phyloP scores from a whole-genome alignment of 352 stramenopile genomes.

The Phytophthora kernoviae region DNA sequence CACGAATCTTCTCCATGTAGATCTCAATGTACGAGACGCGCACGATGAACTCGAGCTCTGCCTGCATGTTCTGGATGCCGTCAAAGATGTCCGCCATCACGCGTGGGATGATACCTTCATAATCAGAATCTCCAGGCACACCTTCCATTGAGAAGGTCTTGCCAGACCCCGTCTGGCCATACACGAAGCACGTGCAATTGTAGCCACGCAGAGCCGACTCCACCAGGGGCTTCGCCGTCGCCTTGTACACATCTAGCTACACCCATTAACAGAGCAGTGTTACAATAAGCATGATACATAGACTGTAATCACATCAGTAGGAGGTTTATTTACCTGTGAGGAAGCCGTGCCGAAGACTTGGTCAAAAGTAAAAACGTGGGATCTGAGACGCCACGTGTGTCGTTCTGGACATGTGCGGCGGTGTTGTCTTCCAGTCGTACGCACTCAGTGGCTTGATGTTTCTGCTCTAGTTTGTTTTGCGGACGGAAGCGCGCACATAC shows the following conservation, averaged over 20 bases:
- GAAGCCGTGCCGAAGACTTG: conserved; percentile 63
- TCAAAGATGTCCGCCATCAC: conserved; percentile 76
- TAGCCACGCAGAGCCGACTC: conserved; percentile 73
- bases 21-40: conserved; percentile 99
- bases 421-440: conserved; percentile 55
- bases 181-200: conserved; percentile 93
- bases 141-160: conserved; percentile 94
- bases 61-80: conserved; percentile 70
- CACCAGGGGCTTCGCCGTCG: conserved; percentile 68
- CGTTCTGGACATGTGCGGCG: conserved; percentile 45
- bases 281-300: neutral
- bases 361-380: conserved; percentile 78
- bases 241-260: conserved; percentile 62
- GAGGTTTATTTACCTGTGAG: conserved; percentile 30
- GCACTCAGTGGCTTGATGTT: conserved; percentile 68
- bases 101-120: conserved; percentile 74
- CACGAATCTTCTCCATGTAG: conserved; percentile 98
- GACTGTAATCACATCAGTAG: neutral
- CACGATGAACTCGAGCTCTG: conserved; percentile 92
- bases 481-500: conserved; percentile 76
- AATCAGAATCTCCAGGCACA: conserved; percentile 67
- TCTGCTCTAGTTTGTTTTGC: conserved; percentile 79
- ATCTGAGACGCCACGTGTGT: conserved; percentile 30
- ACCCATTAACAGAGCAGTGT: neutral
- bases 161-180: conserved; percentile 91